phyloP scores from a whole-genome alignment of 1,139 yeast genomes.

The Wickerhamomyces sp. region DNA sequence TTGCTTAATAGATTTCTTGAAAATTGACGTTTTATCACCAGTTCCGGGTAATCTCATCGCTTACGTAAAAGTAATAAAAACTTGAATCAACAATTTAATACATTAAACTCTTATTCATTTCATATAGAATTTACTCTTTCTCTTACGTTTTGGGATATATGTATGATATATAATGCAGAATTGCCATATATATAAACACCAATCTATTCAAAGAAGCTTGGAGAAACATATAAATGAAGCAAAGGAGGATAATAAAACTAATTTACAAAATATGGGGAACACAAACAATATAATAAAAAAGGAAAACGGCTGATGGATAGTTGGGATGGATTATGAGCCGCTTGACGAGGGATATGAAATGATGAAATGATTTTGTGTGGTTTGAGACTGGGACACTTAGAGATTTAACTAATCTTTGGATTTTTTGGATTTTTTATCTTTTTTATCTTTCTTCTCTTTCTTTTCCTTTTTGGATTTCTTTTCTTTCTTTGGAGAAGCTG shows the following conservation, averaged over 20 bases:
- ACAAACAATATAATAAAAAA: too few species aligned
- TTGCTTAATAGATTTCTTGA: background rate
- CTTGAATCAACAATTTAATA: too few species aligned
- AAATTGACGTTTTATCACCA: too few species aligned
- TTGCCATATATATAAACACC: too few species aligned
- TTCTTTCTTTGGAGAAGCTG: constrained; percentile 28
- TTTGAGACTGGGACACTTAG: background rate
- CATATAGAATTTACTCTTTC: too few species aligned
- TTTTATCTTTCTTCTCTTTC: constrained; percentile 19
- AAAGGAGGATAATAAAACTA: too few species aligned
- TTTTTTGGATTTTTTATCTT: constrained; percentile 14
- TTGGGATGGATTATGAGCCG: background rate
- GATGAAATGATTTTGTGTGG: background rate
- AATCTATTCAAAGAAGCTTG: too few species aligned
- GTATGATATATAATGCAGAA: background rate
- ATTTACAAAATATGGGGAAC: too few species aligned
- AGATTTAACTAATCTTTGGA: constrained; percentile 5
- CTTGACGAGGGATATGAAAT: background rate
- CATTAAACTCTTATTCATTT: too few species aligned
- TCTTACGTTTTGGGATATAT: background rate
- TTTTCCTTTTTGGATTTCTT: constrained; percentile 22
- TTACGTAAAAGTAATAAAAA: too few species aligned
- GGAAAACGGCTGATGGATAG: too few species aligned
- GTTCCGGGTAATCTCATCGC: constrained; percentile 1
- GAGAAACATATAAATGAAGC: too few species aligned